phyloP scores from a whole-genome alignment of 2,329 filamentous ascomycete species.

The Colletotrichum sp. region DNA sequence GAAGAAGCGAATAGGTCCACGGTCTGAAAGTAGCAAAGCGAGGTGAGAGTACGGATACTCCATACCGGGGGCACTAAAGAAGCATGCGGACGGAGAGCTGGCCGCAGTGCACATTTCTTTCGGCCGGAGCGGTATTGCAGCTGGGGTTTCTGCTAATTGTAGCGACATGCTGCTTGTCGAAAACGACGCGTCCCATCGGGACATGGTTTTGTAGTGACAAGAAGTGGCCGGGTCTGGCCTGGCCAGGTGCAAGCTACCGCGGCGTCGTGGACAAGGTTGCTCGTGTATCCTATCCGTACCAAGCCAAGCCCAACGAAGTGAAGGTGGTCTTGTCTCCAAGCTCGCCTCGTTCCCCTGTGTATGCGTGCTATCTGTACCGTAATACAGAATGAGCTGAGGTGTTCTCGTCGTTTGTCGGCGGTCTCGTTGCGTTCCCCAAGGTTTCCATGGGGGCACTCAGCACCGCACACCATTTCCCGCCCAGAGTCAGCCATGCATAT shows the following conservation, averaged over 20 bases:
- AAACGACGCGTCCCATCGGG: neutral
- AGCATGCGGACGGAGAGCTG: neutral
- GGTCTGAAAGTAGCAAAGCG: neutral
- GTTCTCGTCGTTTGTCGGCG: neutral
- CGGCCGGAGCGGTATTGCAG: neutral
- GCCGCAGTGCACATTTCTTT: neutral
- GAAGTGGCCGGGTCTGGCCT: neutral
- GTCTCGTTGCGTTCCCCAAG: neutral
- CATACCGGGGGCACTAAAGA: neutral
- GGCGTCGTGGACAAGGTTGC: neutral
- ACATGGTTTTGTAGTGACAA: neutral
- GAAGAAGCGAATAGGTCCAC: neutral
- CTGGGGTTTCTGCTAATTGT: neutral
- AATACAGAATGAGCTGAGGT: neutral
- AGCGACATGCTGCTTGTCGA: neutral
- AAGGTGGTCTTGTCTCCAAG: neutral
- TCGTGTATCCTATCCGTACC: neutral
- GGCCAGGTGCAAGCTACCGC: neutral
- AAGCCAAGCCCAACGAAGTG: neutral
- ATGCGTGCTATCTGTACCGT: neutral
- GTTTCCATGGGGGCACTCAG: neutral
- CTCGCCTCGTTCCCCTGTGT: neutral
- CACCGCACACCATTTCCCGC: neutral
- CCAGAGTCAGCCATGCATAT: conserved; percentile 16
- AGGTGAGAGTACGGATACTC: neutral